phyloP scores from a whole-genome alignment of 306 rosid genomes.

The Medicago ruthenica region DNA sequence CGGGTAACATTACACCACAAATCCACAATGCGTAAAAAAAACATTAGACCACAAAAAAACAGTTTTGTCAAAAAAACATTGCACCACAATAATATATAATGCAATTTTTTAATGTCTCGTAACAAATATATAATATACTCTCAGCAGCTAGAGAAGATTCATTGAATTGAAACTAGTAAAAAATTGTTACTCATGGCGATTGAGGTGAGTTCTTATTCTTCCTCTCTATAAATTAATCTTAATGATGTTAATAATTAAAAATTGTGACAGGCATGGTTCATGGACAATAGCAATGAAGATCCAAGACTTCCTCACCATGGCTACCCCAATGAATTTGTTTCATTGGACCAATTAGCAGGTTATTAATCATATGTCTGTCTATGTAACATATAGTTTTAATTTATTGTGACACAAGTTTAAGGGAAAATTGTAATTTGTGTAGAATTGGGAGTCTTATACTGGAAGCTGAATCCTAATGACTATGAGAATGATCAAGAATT shows the following conservation, averaged over 20 bases:
- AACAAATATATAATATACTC: neutral
- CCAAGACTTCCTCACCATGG: conserved; percentile 79
- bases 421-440: conserved; percentile 9
- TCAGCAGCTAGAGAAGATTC: neutral
- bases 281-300: conserved; percentile 70
- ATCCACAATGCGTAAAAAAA: too few relatives aligned
- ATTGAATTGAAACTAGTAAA: neutral
- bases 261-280: conserved; percentile 77
- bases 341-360: conserved; percentile 71
- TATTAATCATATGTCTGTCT: neutral
- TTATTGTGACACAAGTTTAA: neutral
- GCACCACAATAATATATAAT: conserved; percentile 33
- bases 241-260: neutral
- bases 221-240: neutral
- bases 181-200: conserved; percentile 56
- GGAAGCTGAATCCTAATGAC: conserved; percentile 51
- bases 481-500: conserved; percentile 72
- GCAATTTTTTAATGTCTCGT: neutral
- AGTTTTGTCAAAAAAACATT: neutral
- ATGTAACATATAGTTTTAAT: neutral
- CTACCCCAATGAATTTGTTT: conserved; percentile 60
- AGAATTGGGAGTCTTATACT: conserved; percentile 52
- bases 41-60: too few relatives aligned
- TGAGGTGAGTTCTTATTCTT: conserved; percentile 55
- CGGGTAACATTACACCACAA: neutral